Conservation (phyloP, 371 early-diverging fungal species). For the Mortierella polycephala region DNA sequence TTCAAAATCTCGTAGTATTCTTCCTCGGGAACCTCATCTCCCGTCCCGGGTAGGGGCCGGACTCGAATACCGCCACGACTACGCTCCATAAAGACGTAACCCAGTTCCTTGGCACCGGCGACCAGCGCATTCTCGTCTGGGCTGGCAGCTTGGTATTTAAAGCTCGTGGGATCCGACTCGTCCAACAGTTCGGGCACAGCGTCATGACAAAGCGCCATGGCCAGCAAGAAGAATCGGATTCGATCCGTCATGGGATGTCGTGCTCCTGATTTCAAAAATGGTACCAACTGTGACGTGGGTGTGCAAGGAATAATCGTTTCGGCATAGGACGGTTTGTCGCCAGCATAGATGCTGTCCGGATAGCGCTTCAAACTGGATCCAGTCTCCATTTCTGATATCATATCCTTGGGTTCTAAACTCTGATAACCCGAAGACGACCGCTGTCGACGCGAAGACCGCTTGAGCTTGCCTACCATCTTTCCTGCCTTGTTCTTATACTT, state of each 20-base stretch:
- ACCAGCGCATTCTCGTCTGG: slow-evolving; percentile 97
- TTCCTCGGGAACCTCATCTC: slow-evolving; percentile 15
- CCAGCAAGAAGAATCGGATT: slow-evolving; percentile 74
- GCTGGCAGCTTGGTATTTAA: slow-evolving; percentile 88
- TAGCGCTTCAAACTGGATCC: slow-evolving; percentile 9
- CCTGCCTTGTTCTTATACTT: slow-evolving; percentile 38
- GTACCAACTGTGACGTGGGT: slow-evolving; percentile 37
- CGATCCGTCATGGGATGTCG: slow-evolving; percentile 40
- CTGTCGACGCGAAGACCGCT: slow-evolving; percentile 20
- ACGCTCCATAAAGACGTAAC: slow-evolving; percentile 82
- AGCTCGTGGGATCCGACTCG: slow-evolving; percentile 56
- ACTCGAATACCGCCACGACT: slow-evolving; percentile 58
- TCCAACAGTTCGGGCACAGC: slow-evolving; percentile 76
- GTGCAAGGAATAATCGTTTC: slow-evolving; percentile 45
- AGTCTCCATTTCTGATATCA: slow-evolving; percentile 18
- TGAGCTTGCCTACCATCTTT: slow-evolving; percentile 27
- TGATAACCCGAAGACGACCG: slow-evolving; percentile 37
- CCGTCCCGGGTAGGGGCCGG: slow-evolving; percentile 21
- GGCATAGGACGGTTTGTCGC: slow-evolving; percentile 29
- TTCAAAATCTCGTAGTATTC: slow-evolving; percentile 64
- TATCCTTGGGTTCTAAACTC: slow-evolving; percentile 34
- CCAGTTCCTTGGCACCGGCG: slow-evolving; percentile 84
- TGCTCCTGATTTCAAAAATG: slow-evolving; percentile 35
- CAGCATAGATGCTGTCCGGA: slow-evolving; percentile 35
- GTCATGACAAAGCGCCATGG: slow-evolving; percentile 93